Conservation (phyloP, 2,329 filamentous ascomycete species). For the Cladorrhinum sp. region DNA sequence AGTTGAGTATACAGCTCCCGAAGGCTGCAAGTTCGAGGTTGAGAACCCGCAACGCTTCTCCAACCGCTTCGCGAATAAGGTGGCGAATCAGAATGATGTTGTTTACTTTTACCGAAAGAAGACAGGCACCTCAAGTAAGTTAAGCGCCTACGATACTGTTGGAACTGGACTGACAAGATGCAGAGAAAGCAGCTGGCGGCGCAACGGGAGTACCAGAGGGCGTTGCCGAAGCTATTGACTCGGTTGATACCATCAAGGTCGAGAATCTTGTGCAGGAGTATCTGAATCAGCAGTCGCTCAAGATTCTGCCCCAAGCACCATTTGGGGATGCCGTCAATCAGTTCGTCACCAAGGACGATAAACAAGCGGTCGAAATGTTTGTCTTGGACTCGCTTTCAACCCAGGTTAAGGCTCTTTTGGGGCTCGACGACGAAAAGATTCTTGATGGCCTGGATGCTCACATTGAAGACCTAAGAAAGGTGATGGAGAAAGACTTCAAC, state of each 20-base stretch:
- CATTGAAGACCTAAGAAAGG: conserved; percentile 69
- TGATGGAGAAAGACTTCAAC: conserved; percentile 68
- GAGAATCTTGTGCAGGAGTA: conserved; percentile 87
- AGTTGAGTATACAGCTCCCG: conserved; percentile 83
- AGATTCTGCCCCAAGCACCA: conserved; percentile 85
- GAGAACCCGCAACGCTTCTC: conserved; percentile 97
- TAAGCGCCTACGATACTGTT: neutral
- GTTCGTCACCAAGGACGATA: conserved; percentile 94
- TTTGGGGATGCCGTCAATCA: conserved; percentile 91
- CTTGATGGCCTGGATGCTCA: conserved; percentile 62
- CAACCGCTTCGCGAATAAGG: conserved; percentile 82
- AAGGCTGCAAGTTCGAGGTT: conserved; percentile 81
- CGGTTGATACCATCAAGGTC: conserved; percentile 76
- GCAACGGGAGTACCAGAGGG: conserved; percentile 62
- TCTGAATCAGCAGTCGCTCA: conserved; percentile 80
- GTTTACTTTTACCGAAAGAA: conserved; percentile 93
- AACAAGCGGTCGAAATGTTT: conserved; percentile 82
- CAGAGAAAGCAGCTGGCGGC: conserved; percentile 41
- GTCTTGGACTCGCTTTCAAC: conserved; percentile 67
- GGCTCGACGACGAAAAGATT: conserved; percentile 62
- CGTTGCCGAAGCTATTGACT: conserved; percentile 57
- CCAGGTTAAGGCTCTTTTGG: conserved; percentile 68
- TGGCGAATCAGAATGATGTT: conserved; percentile 92
- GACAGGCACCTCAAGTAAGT: conserved; percentile 49
- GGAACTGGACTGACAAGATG: conserved; percentile 19